These are phyloP conservation scores for Gossypium trilobum DNA, from an alignment of 441 rosid species.

Conservation along the genomic window DNA sequence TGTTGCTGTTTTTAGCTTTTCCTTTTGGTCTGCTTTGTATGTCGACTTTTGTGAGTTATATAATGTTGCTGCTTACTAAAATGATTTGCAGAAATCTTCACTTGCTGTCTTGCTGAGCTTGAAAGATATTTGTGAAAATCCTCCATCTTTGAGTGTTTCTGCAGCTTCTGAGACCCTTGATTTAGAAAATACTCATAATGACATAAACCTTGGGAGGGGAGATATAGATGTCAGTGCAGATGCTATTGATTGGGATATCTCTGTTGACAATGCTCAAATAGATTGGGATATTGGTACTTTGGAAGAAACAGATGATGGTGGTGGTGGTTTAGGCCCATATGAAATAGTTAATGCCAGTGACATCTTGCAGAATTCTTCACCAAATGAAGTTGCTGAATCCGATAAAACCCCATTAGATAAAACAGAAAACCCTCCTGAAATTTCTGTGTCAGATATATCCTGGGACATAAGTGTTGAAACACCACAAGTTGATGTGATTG, in stretches of 20 bases:
- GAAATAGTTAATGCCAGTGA: constrained; percentile 83
- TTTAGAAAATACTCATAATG: constrained; percentile 37
- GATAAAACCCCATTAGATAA: constrained; percentile 27
- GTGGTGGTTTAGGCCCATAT: constrained; percentile 83
- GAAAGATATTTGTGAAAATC: constrained; percentile 64
- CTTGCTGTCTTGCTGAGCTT: constrained; percentile 45
- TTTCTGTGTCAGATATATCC: constrained; percentile 56
- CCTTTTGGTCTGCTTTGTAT: constrained; percentile 8
- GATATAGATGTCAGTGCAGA: constrained; percentile 42
- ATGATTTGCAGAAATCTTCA: constrained; percentile 51
- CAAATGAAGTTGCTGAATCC: constrained; percentile 31
- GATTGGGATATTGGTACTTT: constrained; percentile 88
- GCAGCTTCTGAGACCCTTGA: constrained; percentile 39
- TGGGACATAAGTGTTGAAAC: constrained; percentile 92
- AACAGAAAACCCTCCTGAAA: constrained; percentile 33
- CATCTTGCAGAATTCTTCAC: constrained; percentile 37
- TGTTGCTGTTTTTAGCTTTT: neutral
- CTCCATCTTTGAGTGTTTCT: constrained; percentile 64
- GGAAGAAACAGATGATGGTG: constrained; percentile 66
- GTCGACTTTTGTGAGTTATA: constrained; percentile 7
- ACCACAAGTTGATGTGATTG: constrained; percentile 61
- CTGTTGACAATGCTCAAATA: constrained; percentile 67
- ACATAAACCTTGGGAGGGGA: constrained; percentile 27
- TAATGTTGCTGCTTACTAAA: constrained; percentile 13
- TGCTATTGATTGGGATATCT: constrained; percentile 84